phyloP scores from a whole-genome alignment of 2,329 filamentous ascomycete species.

The Fusarium multiceps region DNA sequence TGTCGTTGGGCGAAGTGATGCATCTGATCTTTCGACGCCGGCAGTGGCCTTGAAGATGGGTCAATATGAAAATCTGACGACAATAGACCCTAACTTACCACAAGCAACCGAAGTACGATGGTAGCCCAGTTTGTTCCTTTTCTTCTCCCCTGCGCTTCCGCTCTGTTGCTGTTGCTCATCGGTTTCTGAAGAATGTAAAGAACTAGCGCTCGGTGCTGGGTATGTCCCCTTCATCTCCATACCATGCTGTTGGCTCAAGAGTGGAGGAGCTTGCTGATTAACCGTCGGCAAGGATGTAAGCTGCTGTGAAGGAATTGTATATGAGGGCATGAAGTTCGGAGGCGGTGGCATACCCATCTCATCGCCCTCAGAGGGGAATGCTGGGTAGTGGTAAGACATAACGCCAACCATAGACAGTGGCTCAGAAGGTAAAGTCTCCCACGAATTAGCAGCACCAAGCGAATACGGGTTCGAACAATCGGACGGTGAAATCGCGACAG shows the following conservation, averaged over 20 bases:
- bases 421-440: constrained; percentile 20
- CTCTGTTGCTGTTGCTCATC: constrained; percentile 48
- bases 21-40: constrained; percentile 94
- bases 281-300: constrained; percentile 49
- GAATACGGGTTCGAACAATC: constrained; percentile 24
- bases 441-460: constrained; percentile 16
- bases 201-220: constrained; percentile 61
- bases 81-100: constrained; percentile 70
- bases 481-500: constrained; percentile 26
- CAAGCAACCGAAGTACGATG: constrained; percentile 95
- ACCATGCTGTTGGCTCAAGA: constrained; percentile 50
- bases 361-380: constrained; percentile 55
- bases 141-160: constrained; percentile 61
- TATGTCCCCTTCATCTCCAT: constrained; percentile 61
- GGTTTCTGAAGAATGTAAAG: constrained; percentile 53
- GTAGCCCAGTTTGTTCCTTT: constrained; percentile 92
- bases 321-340: constrained; percentile 50
- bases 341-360: constrained; percentile 57
- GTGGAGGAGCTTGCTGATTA: constrained; percentile 50
- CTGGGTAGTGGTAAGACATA: constrained; percentile 64
- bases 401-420: constrained; percentile 32
- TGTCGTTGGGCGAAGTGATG: constrained; percentile 78
- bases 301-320: constrained; percentile 47
- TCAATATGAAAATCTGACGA: constrained; percentile 1
- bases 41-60: constrained; percentile 76